Base-by-base conservation (phyloP, 2,329 filamentous ascomycete genomes). In the Apiospora malaysiana region DNA sequence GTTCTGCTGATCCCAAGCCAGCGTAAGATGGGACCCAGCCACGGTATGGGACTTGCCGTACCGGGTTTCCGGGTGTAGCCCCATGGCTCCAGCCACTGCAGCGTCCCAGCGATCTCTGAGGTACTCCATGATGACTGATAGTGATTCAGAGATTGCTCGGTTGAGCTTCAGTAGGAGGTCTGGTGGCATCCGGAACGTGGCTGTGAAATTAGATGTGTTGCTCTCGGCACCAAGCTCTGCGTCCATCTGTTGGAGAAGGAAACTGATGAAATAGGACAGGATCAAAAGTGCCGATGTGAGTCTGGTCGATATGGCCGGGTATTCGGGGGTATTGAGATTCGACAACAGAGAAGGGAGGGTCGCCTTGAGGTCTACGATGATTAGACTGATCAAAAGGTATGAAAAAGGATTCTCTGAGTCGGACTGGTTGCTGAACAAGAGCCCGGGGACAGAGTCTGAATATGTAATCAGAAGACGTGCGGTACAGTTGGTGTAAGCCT, bases 71-170 rank as follows among this genome's bases (percentile, higher is more conserved):
- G 86, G 87, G 75, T 92, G 88, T 8, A 92, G 78, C 2, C 90
- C 90, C 78, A 87, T 85, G 8, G 88, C 87, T 14, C 90, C 90
- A 4, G 89, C 87, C n/a, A 88, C 82, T 1, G 88, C 87, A 5
- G 88, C 89, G 76, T 93, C 91, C 89, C 89, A 93, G n/a, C 91
- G 83, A 76, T 93, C 91, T 51, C 90, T 87, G 1, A 93, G 83
- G 77, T 90, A 91, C 79, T 93, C 91, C 71, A 91, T 85, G 0
- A 87, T 86, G 1, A 90, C 79, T 0, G 89, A 89, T 76, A 92
- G 85, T 4, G 90, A 89, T 76, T 93, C 91, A 0, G 87, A 84
- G 68, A 93, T 85, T 69, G 86, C 83, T 68, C 85, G 88, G 49
- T 89, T 86, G 7, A 93, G 81, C 75, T 89, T 90, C 18, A 93